Conservation (phyloP, 2,329 filamentous ascomycete species). For the Aschersonia sp. region DNA sequence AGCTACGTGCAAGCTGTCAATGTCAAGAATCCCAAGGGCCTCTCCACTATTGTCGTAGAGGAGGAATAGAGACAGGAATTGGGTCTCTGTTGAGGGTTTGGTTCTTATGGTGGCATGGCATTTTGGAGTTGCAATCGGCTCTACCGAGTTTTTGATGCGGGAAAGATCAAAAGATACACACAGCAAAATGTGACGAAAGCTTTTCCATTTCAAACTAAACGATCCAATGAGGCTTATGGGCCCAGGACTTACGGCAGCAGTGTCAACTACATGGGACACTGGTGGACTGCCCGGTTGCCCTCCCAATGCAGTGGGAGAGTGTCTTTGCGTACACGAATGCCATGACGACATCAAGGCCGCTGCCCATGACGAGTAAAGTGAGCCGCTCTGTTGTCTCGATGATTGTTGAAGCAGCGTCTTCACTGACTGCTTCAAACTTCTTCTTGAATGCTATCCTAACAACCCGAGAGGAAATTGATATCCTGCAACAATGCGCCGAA, state of each 20-base stretch:
- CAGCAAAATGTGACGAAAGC: slow-evolving; percentile 18
- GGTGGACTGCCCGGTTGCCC: no score
- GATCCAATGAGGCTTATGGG: background rate
- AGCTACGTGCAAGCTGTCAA: slow-evolving; percentile 99
- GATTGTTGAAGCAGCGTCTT: no score
- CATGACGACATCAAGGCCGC: no score
- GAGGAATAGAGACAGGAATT: slow-evolving; percentile 31
- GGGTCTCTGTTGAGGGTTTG: slow-evolving; percentile 22
- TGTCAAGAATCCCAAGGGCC: slow-evolving; percentile 98
- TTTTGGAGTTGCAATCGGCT: slow-evolving; percentile 30
- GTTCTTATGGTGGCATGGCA: slow-evolving; percentile 28
- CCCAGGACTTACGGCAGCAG: no score
- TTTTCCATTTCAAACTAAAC: slow-evolving; percentile 3
- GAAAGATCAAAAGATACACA: slow-evolving; percentile 15
- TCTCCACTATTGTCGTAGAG: slow-evolving; percentile 80
- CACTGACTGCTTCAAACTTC: no score
- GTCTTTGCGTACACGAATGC: background rate
- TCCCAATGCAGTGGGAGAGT: background rate
- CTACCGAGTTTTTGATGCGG: slow-evolving; percentile 27
- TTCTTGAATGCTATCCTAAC: no score
- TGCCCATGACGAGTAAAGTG: no score
- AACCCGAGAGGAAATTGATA: no score
- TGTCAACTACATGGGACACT: no score
- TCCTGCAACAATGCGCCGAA: no score
- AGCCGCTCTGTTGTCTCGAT: no score